Percentiles rank a stretch among this genome's conserved stretches.
These are phyloP conservation scores for Aplosporella prunicola DNA, from an alignment of 2,329 filamentous ascomycete species.

Conservation along the genomic window DNA sequence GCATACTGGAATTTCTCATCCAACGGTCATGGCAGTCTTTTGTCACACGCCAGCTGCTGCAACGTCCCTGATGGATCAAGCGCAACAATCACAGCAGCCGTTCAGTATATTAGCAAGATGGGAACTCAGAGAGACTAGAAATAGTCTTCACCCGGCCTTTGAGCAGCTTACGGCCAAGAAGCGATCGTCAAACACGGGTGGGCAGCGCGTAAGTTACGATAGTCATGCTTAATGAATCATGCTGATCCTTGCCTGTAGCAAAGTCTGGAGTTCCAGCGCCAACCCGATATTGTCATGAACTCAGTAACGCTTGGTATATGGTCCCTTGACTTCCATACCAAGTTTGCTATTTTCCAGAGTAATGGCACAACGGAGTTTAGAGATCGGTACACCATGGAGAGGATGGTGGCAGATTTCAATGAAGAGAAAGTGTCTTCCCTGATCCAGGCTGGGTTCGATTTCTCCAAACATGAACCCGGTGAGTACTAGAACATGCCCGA, in stretches of 20 bases:
- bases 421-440: constrained; percentile 58
- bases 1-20: constrained; percentile 43
- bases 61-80: constrained; percentile 27
- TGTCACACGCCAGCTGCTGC: constrained; percentile 42
- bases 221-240: constrained; percentile 1
- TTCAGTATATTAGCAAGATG: constrained; percentile 74
- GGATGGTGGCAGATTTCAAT: constrained; percentile 56
- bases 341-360: constrained; percentile 63
- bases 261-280: constrained; percentile 39
- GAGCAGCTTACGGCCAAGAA: constrained; percentile 62
- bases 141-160: constrained; percentile 60
- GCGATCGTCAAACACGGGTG: constrained; percentile 35
- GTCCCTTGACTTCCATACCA: constrained; percentile 58
- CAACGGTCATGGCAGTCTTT: constrained; percentile 64
- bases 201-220: neutral
- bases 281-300: constrained; percentile 58
- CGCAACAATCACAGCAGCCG: constrained; percentile 52
- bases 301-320: constrained; percentile 63
- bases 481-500: no score
- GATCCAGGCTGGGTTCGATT: constrained; percentile 69
- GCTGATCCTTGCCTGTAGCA: constrained; percentile 19
- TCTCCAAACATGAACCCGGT: constrained; percentile 57
- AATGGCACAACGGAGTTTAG: constrained; percentile 76
- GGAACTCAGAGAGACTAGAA: constrained; percentile 60
- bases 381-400: constrained; percentile 62